These are phyloP conservation scores for Agrocybe chaxingu DNA, from an alignment of 768 basidiomycete genomes.

Conservation along the genomic window DNA sequence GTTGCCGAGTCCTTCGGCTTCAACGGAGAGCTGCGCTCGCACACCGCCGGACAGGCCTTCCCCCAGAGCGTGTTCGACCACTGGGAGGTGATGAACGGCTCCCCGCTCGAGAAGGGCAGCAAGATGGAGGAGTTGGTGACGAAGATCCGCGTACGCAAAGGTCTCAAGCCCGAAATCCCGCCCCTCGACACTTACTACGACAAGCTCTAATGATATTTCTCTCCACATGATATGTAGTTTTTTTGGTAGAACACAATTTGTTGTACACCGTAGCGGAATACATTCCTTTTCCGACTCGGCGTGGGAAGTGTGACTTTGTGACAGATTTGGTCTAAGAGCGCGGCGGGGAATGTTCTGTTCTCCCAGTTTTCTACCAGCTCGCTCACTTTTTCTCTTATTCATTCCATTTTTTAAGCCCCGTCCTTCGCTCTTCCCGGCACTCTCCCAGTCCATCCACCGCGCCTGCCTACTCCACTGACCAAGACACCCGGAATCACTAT, in stretches of 20 bases:
- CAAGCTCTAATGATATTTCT: slow-evolving; percentile 59
- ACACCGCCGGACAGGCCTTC: slow-evolving; percentile 97
- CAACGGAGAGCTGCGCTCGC: slow-evolving; percentile 91
- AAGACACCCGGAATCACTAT: slow-evolving; percentile 19
- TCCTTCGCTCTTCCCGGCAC: slow-evolving; percentile 18
- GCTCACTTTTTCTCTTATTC: slow-evolving; percentile 17
- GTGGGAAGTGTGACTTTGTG: slow-evolving; percentile 17
- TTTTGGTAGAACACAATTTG: slow-evolving; percentile 2
- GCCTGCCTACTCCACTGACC: slow-evolving; percentile 15
- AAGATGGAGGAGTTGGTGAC: slow-evolving; percentile 86
- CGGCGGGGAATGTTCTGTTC: neutral
- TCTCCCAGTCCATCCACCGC: slow-evolving; percentile 9
- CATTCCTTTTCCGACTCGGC: slow-evolving; percentile 10
- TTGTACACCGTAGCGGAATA: slow-evolving; percentile 19
- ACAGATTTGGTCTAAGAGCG: slow-evolving; percentile 15
- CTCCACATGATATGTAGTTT: too few species aligned
- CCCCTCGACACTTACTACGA: slow-evolving; percentile 89
- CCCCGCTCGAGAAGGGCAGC: slow-evolving; percentile 85
- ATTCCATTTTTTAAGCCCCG: slow-evolving; percentile 17
- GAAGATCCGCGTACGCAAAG: slow-evolving; percentile 86
- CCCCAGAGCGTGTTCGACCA: slow-evolving; percentile 94
- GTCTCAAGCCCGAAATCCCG: slow-evolving; percentile 95
- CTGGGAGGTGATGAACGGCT: slow-evolving; percentile 83
- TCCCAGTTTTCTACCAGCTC: slow-evolving; percentile 9
- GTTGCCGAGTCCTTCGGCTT: slow-evolving; percentile 95